Evolutionary conservation across 169 alveolate species (phyloP).

Genomic region (Cryptosporidium tyzzeri): DNA sequence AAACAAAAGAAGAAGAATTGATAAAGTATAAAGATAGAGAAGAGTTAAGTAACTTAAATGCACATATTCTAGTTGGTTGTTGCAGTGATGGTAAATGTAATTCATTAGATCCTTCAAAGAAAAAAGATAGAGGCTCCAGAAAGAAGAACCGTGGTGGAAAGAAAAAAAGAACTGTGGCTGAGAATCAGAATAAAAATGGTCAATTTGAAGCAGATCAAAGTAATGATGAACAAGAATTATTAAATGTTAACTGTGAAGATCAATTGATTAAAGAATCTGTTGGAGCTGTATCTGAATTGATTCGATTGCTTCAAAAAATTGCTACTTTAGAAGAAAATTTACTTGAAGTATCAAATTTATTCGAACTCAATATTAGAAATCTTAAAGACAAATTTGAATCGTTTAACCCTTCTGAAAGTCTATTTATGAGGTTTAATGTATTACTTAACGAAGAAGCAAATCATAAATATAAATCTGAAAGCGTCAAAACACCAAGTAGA

Average conservation of each 20-base stretch:
- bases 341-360: too few relatives aligned
- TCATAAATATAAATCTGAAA: too few relatives aligned
- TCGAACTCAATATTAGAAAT: too few relatives aligned
- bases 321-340: not conserved
- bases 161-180: not conserved
- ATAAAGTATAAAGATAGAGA: not conserved
- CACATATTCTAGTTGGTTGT: not conserved
- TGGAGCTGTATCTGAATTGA: too few relatives aligned
- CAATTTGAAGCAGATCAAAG: not conserved
- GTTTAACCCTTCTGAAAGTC: too few relatives aligned
- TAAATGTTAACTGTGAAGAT: not conserved
- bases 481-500: too few relatives aligned
- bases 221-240: not conserved
- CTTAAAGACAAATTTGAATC: too few relatives aligned
- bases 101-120: conserved; percentile 11
- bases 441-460: too few relatives aligned
- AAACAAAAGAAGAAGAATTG: not conserved
- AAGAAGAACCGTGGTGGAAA: not conserved
- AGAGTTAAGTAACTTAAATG: not conserved
- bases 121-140: not conserved
- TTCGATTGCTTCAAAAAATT: too few relatives aligned
- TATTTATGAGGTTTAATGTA: too few relatives aligned
- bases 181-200: not conserved
- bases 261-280: not conserved
- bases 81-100: conserved; percentile 2